Evolutionary conservation across 192 early-diverging fungal species (phyloP), one percentile per base, ranked within the genome.

Genomic region (Martensiomyces pterosporus): DNA sequence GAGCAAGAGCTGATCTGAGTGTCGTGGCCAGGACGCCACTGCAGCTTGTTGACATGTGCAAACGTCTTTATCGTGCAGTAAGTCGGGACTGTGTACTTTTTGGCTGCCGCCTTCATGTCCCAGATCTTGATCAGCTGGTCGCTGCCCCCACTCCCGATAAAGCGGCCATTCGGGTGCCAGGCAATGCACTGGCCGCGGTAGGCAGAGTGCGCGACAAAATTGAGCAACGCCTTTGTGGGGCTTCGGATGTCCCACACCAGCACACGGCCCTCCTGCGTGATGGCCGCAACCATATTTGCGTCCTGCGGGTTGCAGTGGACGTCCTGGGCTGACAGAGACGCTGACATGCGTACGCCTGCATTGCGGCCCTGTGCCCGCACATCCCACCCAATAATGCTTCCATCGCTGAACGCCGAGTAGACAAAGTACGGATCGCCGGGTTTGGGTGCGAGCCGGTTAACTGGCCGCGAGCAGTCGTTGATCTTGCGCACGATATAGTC

Each of bases 11-110:
- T 56, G 24, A 78, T 55, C 49, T 78, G 69, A 7, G 64, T 67
- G n/a, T 72, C 66, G 25, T 74, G 46, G 22, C 68, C 76, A 3
- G 76, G 76, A 0, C 76, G 68, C 76, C 76, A 78, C 19, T 58
- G 52, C 29, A 78, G 41, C 13, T 55, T 52, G 50, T 69, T 60
- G 19, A 55, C 29, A 6, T 21, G 32, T 1, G 39, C 49, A 2
- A 52, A 39, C n/a, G 76, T 74, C 26, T 59, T 60, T 38, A 78
- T 63, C 9, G 54, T 52, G 43, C 61, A 64, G 47, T 52, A 60
- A 21, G 72, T 32, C 24, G 50, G 22, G 2, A 49, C 33, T 24
- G 44, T 41, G 33, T 29, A 35, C 55, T 63, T 70, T 24, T 74
- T 66, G 13, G 49, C 36, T 17, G 34, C 51, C 4, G 37, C 25